Conservation (phyloP, 345 rosid species). For the Eucalyptus grandis region DNA sequence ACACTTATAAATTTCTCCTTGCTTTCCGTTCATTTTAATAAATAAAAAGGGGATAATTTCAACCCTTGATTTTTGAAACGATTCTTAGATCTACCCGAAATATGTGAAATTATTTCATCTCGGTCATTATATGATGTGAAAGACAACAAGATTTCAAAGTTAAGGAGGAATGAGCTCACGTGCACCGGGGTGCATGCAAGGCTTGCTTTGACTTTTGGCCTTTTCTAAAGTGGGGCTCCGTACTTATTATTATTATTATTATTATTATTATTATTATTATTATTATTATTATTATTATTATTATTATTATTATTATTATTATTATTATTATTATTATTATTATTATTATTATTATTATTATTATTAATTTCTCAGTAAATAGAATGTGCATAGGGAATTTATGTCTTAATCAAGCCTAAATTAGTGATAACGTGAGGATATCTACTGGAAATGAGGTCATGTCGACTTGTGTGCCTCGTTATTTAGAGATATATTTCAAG, state of each 20-base stretch:
- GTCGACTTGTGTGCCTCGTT: neutral
- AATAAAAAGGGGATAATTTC: neutral
- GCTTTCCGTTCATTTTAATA: neutral
- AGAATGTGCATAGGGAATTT: neutral
- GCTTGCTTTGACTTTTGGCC: neutral
- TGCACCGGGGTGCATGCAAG: neutral
- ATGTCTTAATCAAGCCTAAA: neutral
- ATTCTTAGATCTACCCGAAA: neutral
- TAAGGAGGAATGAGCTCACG: neutral
- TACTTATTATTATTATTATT: neutral
- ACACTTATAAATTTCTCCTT: neutral
- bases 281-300: neutral
- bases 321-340: no score
- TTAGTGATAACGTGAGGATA: neutral
- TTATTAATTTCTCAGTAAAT: neutral
- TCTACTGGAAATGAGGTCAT: neutral
- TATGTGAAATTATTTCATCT: neutral
- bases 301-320: no score
- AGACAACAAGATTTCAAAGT: neutral
- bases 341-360: no score
- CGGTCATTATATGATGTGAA: neutral
- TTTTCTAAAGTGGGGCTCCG: neutral
- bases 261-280: no score
- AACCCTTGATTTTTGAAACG: neutral
- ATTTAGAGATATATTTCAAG: neutral